These are phyloP conservation scores for Lactarius tabidus DNA, from an alignment of 768 basidiomycete genomes.

Conservation along the genomic window DNA sequence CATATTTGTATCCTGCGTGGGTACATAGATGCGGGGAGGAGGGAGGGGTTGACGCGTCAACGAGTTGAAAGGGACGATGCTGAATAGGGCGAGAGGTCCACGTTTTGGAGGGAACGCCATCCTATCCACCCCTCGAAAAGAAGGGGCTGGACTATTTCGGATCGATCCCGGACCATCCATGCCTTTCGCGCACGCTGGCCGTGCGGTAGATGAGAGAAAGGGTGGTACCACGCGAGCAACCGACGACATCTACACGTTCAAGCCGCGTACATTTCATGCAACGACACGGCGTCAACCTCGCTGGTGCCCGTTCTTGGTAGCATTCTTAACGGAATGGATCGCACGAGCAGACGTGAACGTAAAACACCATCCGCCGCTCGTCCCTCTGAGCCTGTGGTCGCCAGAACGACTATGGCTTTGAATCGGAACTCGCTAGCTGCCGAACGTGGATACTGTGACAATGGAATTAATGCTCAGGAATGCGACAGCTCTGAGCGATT, in stretches of 20 bases:
- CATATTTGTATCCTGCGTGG: neutral
- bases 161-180: neutral
- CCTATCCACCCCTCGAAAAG: neutral
- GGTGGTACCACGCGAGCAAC: neutral
- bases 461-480: neutral
- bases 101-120: neutral
- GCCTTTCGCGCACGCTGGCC: neutral
- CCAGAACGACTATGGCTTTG: neutral
- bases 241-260: neutral
- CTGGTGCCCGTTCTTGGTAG: neutral
- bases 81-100: neutral
- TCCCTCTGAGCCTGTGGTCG: neutral
- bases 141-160: neutral
- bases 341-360: neutral
- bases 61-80: neutral
- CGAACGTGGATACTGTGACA: neutral
- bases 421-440: neutral
- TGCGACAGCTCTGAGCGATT: neutral
- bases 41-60: too few relatives aligned
- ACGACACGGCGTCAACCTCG: neutral
- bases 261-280: conserved; percentile 6
- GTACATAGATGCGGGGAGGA: neutral
- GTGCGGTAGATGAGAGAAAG: neutral
- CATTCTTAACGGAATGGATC: neutral
- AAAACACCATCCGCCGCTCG: neutral